Evolutionary conservation across 495 filamentous ascomycete genomes (phyloP), one percentile per base, ranked within the genome.

Genomic region (Tirmania nivea): DNA sequence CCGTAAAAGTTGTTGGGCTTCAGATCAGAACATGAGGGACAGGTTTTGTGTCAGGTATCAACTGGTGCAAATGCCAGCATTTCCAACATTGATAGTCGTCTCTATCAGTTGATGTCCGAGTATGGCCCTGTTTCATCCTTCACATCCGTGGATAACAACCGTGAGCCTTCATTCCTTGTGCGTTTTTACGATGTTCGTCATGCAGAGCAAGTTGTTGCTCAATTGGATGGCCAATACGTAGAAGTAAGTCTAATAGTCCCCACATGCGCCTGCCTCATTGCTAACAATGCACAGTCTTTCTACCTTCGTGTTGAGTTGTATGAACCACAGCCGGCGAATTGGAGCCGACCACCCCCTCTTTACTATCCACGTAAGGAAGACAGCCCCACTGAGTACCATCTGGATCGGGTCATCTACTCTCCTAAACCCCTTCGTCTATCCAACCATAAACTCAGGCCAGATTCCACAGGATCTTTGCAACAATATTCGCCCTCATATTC

Each of bases 211-310:
- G 49, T 55, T 9, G 39, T 64, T 17, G 58, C 63, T 48, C 54
- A 52, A 10, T 48, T 64, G 25, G 61, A 64, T 50, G 58, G 62
- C 20, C 62, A 63, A 49, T 64, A 64, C 52, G 34, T 60, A 5
- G 58, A 63, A 53, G 60, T 63, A 50, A 20, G 45, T 31, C 35
- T 11, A 17, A 2, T 36, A 12, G 10, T n/a, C 21, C 35, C n/a
- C 14, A 4, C 8, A n/a, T 19, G 8, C 34, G 16, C 11, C 52
- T 11, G 31, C 3, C 6, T 12, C 25, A 12, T 49, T 34, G 45
- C 57, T n/a, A 57, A 25, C 12, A n/a, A 45, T 25, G 2, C 10
- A 14, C n/a, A 60, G 59, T 55, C 58, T 0, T 61, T 62, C 52
- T 58, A 51, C 47, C 49, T 62, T 8, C 60, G 52, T 34, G 31